Conservation (phyloP, 2,329 filamentous ascomycete species). For the Lomentospora prolificans region DNA sequence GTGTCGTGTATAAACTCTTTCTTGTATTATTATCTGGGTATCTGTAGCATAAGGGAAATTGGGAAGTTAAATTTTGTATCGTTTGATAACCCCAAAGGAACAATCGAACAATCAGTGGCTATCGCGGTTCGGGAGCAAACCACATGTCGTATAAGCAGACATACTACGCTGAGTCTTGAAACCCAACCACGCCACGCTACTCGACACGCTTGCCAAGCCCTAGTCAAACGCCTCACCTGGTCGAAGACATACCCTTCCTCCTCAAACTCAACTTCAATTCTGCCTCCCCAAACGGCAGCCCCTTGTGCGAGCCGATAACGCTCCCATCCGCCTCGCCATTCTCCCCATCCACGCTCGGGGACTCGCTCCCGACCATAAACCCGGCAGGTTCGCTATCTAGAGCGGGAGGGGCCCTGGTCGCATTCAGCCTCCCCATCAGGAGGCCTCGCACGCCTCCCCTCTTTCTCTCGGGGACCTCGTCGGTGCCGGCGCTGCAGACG, state of each 20-base stretch:
- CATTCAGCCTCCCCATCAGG: constrained; percentile 34
- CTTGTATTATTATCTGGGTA: constrained; percentile 20
- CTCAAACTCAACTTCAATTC: constrained; percentile 39
- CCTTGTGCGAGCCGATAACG: constrained; percentile 14
- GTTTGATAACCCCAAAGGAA: too few species aligned
- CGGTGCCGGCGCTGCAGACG: constrained; percentile 70
- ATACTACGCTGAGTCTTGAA: too few species aligned
- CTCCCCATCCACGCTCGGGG: constrained; percentile 10
- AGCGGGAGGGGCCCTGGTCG: background rate
- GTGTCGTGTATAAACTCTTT: background rate
- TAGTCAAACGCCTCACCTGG: too few species aligned
- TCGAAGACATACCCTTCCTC: too few species aligned
- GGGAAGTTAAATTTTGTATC: too few species aligned
- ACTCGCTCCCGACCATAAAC: constrained; percentile 10
- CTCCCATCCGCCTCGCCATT: constrained; percentile 10
- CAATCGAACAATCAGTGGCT: too few species aligned
- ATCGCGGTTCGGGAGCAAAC: too few species aligned
- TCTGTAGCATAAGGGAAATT: too few species aligned
- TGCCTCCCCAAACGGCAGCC: constrained; percentile 36
- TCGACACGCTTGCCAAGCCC: too few species aligned
- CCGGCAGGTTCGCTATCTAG: constrained; percentile 12
- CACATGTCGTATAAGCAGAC: too few species aligned
- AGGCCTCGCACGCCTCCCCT: constrained; percentile 51
- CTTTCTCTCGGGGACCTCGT: constrained; percentile 52
- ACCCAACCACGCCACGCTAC: too few species aligned